Evolutionary conservation across 257 asterid genomes (phyloP).

Genomic region (Sherardia arvensis): DNA sequence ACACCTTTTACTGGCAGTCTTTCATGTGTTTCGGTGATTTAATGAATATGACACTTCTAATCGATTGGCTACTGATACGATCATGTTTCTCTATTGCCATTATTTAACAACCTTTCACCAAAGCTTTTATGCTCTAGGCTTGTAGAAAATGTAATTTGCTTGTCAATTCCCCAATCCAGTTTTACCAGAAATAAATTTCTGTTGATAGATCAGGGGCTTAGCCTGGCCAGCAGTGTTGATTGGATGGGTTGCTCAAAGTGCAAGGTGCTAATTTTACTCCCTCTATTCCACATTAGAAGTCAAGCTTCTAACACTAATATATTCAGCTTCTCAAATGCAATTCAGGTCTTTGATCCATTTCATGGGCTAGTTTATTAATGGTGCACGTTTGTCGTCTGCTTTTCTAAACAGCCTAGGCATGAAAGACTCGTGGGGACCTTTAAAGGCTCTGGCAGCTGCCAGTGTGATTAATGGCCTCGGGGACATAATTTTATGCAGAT

Average conservation of each 20-base stretch:
- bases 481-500: conserved; percentile 76
- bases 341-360: neutral
- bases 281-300: neutral
- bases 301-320: neutral
- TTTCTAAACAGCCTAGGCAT: conserved; percentile 70
- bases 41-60: neutral
- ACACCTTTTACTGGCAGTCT: neutral
- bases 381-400: neutral
- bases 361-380: conserved; percentile 4
- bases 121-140: neutral
- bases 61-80: neutral
- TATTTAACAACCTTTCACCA: neutral
- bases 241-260: conserved; percentile 99
- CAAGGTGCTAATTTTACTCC: conserved; percentile 44
- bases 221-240: conserved; percentile 95
- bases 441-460: conserved; percentile 87
- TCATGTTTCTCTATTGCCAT: neutral
- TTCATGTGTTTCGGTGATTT: neutral
- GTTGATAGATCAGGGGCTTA: conserved; percentile 75
- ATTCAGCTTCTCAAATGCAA: neutral
- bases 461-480: conserved; percentile 76
- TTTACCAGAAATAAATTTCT: conserved; percentile 14
- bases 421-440: conserved; percentile 99
- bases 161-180: neutral
- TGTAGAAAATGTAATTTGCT: no score